Percentiles rank a stretch among this genome's conserved stretches.
These are phyloP conservation scores for Cryptosporidium ubiquitum DNA, from an alignment of 169 alveolate species.

Conservation along the genomic window DNA sequence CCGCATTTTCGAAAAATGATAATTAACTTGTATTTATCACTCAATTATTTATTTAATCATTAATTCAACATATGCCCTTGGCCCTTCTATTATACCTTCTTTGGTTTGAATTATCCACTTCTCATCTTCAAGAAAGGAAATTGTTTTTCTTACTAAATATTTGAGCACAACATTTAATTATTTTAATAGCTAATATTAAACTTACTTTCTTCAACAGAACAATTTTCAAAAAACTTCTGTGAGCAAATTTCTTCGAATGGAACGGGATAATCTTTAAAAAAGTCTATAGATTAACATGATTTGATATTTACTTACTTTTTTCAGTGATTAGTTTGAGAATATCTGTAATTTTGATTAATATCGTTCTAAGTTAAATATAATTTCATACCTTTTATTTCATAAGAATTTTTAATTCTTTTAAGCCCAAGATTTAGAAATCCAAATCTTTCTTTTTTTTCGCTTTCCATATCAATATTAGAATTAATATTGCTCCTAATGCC, in stretches of 20 bases:
- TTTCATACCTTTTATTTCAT: slow-evolving; percentile 30
- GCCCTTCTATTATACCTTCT: slow-evolving; percentile 54
- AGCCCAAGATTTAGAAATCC: slow-evolving; percentile 48
- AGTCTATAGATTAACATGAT: background rate
- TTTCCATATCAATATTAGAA: background rate
- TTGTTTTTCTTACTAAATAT: background rate
- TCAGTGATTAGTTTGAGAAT: background rate
- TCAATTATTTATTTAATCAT: background rate
- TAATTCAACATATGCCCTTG: slow-evolving; percentile 62
- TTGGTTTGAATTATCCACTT: slow-evolving; percentile 13
- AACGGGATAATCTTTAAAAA: slow-evolving; percentile 12
- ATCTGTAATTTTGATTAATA: background rate
- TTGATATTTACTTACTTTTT: slow-evolving; percentile 25
- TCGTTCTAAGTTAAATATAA: background rate
- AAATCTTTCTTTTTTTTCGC: background rate
- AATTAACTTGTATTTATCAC: background rate
- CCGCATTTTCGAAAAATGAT: background rate
- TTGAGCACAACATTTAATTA: background rate
- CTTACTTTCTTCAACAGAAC: slow-evolving; percentile 26
- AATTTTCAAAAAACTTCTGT: background rate
- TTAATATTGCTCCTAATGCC: slow-evolving; percentile 34
- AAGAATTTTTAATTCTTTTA: slow-evolving; percentile 12
- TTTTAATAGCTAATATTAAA: background rate
- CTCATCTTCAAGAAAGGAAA: slow-evolving; percentile 40
- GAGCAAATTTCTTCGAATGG: slow-evolving; percentile 20